Conservation (phyloP, 129 eudicot species). For the Chrysanthemum seticuspe region DNA sequence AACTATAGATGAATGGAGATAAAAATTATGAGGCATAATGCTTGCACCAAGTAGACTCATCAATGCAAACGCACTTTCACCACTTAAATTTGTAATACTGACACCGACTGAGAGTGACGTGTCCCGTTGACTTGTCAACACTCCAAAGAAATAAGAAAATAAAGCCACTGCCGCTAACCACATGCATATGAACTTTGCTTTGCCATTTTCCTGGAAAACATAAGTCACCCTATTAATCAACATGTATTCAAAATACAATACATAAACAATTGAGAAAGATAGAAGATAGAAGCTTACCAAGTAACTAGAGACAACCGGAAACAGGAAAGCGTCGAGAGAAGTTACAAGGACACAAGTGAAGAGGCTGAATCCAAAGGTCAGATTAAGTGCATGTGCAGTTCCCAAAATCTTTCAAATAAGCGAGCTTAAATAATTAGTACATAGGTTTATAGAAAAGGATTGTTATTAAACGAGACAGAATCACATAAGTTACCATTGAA, state of each 20-base stretch:
- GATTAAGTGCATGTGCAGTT: slow-evolving; percentile 78
- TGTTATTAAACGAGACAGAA: background rate
- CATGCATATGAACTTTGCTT: slow-evolving; percentile 56
- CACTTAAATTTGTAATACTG: slow-evolving; percentile 50
- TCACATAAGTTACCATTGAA: slow-evolving; percentile 57
- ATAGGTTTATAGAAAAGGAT: background rate
- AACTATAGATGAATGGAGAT: slow-evolving; percentile 85
- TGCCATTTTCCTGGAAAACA: slow-evolving; percentile 53
- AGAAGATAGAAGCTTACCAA: slow-evolving; percentile 45
- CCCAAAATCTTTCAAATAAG: slow-evolving; percentile 64
- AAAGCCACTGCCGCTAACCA: slow-evolving; percentile 54
- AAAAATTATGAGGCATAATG: slow-evolving; percentile 92
- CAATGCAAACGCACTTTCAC: slow-evolving; percentile 78
- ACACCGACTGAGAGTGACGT: slow-evolving; percentile 51
- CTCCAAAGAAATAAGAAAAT: slow-evolving; percentile 57
- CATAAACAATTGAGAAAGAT: slow-evolving; percentile 5
- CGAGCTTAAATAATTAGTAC: slow-evolving; percentile 6
- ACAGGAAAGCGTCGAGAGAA: slow-evolving; percentile 64
- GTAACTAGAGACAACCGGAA: slow-evolving; percentile 67
- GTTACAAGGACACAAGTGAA: slow-evolving; percentile 74
- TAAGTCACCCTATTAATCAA: background rate
- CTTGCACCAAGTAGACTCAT: slow-evolving; percentile 94
- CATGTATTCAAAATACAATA: background rate
- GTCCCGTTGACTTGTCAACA: slow-evolving; percentile 63
- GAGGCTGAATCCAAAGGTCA: slow-evolving; percentile 66